Evolutionary conservation across 2,329 filamentous ascomycete genomes (phyloP).

Genomic region (Neopestalotiopsis sp.): DNA sequence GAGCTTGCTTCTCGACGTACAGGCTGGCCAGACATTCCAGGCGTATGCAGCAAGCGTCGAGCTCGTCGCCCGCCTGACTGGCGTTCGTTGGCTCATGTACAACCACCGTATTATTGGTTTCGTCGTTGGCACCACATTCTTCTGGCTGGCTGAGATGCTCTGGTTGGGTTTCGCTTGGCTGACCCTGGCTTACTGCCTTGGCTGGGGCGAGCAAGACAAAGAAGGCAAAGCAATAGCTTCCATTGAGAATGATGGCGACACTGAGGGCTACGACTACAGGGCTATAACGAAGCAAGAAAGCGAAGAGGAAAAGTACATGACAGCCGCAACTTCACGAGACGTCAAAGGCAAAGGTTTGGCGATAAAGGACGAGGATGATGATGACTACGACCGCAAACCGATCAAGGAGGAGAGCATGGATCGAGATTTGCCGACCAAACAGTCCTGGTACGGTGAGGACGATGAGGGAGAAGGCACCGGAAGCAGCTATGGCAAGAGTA

Average conservation of each 20-base stretch:
- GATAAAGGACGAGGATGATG: slow-evolving; percentile 16
- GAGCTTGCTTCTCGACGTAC: slow-evolving; percentile 66
- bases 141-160: slow-evolving; percentile 79
- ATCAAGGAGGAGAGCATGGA: slow-evolving; percentile 22
- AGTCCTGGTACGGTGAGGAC: slow-evolving; percentile 4
- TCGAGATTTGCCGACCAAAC: background rate
- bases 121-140: slow-evolving; percentile 69
- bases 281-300: slow-evolving; percentile 11
- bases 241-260: slow-evolving; percentile 17
- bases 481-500: slow-evolving; percentile 8
- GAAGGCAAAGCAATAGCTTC: slow-evolving; percentile 27
- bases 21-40: slow-evolving; percentile 73
- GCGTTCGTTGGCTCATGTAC: slow-evolving; percentile 86
- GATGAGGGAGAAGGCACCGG: slow-evolving; percentile 16
- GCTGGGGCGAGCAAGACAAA: slow-evolving; percentile 29
- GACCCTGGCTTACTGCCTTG: slow-evolving; percentile 47
- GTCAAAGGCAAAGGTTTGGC: background rate
- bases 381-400: background rate
- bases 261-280: background rate
- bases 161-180: slow-evolving; percentile 72
- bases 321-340: background rate
- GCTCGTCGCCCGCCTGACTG: slow-evolving; percentile 77
- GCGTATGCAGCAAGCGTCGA: slow-evolving; percentile 74
- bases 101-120: slow-evolving; percentile 77
- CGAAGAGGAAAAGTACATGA: background rate